Percentiles rank a stretch among this genome's conserved stretches.
These are phyloP conservation scores for Neurospora sp. DNA, from an alignment of 2,329 filamentous ascomycete species.

Conservation along the genomic window DNA sequence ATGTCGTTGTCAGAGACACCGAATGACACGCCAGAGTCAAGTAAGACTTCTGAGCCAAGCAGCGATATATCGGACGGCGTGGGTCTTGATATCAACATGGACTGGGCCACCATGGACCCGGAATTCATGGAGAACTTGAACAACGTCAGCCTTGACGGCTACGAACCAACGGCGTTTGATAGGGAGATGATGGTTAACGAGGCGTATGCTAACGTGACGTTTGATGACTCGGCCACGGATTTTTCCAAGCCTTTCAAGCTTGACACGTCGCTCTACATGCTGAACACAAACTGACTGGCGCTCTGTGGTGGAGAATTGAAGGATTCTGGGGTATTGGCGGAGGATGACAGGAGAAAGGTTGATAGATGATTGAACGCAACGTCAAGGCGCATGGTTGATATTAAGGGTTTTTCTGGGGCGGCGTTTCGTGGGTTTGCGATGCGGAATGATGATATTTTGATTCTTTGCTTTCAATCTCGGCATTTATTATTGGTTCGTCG, in stretches of 20 bases:
- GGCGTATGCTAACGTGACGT: conserved; percentile 23
- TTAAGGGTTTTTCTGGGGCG: not conserved
- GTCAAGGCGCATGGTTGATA: not conserved
- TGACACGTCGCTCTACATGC: conserved; percentile 35
- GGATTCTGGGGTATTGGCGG: not conserved
- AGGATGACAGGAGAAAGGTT: not conserved
- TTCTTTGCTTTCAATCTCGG: not conserved
- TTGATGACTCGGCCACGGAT: conserved; percentile 42
- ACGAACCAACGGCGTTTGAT: conserved; percentile 15
- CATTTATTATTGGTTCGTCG: not conserved
- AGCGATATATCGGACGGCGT: conserved; percentile 51
- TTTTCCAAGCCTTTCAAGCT: conserved; percentile 45
- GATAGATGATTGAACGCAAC: not conserved
- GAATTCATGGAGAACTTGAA: conserved; percentile 36
- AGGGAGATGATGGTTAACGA: conserved; percentile 15
- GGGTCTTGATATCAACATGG: conserved; percentile 41
- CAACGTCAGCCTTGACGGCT: conserved; percentile 23
- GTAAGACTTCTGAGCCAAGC: conserved; percentile 50
- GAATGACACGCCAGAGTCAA: conserved; percentile 56
- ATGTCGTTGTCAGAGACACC: conserved; percentile 48
- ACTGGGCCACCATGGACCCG: conserved; percentile 40
- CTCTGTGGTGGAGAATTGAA: not conserved
- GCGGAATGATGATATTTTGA: not conserved
- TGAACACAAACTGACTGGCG: conserved; percentile 15
- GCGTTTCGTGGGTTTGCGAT: not conserved